A percentile compares a stretch with the other conserved stretches of the same genome.
phyloP scores from a whole-genome alignment of 2,329 filamentous ascomycete species.

The Stemphylium lycopersici region DNA sequence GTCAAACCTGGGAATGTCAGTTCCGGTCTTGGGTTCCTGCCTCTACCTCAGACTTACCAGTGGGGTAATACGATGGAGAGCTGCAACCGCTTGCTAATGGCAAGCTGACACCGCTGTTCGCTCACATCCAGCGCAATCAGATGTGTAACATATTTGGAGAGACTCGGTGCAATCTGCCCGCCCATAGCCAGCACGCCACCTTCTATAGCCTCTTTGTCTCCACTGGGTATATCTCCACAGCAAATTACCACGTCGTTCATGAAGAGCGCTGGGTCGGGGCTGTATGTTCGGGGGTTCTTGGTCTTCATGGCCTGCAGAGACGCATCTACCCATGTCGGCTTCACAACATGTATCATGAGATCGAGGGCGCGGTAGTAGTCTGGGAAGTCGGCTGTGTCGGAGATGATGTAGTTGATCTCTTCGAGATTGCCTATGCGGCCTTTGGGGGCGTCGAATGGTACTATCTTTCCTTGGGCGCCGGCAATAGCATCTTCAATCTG shows the following conservation, averaged over 20 bases:
- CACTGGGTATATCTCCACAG: slow-evolving; percentile 81
- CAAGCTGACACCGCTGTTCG: slow-evolving; percentile 71
- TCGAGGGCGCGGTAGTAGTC: slow-evolving; percentile 78
- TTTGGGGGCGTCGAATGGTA: slow-evolving; percentile 47
- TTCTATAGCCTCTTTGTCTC: slow-evolving; percentile 89
- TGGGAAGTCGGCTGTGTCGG: slow-evolving; percentile 88
- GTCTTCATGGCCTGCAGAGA: slow-evolving; percentile 73
- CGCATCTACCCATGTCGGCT: slow-evolving; percentile 76
- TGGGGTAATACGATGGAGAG: slow-evolving; percentile 90
- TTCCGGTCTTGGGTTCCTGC: neutral
- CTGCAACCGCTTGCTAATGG: slow-evolving; percentile 68
- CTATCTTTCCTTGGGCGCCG: slow-evolving; percentile 56
- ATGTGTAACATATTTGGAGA: slow-evolving; percentile 82
- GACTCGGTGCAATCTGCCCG: slow-evolving; percentile 74
- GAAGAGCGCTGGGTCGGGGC: slow-evolving; percentile 88
- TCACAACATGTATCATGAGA: slow-evolving; percentile 82
- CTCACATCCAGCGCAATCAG: slow-evolving; percentile 82
- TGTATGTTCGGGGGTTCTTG: slow-evolving; percentile 81
- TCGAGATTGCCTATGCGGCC: slow-evolving; percentile 51
- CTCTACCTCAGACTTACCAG: slow-evolving; percentile 63
- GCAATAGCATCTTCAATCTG: slow-evolving; percentile 57
- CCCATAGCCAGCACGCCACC: slow-evolving; percentile 90
- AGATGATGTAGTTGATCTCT: slow-evolving; percentile 68
- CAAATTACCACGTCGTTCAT: slow-evolving; percentile 84
- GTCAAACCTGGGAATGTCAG: slow-evolving; percentile 73